Conservation (phyloP, 2,329 filamentous ascomycete species). For the Diaporthe longicolla region DNA sequence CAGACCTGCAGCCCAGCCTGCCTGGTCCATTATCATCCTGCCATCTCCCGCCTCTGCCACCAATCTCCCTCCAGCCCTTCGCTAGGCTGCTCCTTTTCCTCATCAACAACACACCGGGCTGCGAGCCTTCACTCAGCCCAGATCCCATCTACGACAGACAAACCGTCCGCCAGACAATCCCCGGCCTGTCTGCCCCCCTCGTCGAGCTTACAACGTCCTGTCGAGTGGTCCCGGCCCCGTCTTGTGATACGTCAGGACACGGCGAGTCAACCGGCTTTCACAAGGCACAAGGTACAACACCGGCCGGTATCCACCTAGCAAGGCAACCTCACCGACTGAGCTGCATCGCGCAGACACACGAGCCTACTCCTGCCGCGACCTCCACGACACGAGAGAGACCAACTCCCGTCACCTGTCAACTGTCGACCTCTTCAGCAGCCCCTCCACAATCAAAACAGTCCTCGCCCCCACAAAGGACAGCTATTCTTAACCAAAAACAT, state of each 20-base stretch:
- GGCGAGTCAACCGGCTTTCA: conserved; percentile 27
- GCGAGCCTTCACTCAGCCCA: conserved; percentile 11
- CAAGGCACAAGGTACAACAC: conserved; percentile 23
- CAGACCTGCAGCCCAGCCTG: conserved; percentile 33
- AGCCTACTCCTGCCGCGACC: conserved; percentile 32
- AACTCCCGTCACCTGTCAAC: conserved; percentile 11
- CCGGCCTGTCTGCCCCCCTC: neutral
- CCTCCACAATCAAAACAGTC: neutral
- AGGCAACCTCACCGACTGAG: conserved; percentile 36
- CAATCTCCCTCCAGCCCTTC: conserved; percentile 13
- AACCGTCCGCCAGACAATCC: neutral
- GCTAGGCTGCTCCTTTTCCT: conserved; percentile 30
- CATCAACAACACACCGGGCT: conserved; percentile 18
- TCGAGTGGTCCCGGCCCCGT: neutral
- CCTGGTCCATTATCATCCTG: conserved; percentile 6
- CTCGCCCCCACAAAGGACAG: conserved; percentile 25
- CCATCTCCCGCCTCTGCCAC: conserved; percentile 26
- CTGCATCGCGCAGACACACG: conserved; percentile 30
- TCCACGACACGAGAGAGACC: conserved; percentile 11
- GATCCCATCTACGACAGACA: neutral
- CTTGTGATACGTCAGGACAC: conserved; percentile 12
- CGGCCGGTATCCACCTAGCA: conserved; percentile 33
- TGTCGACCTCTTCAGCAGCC: neutral
- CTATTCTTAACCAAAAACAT: conserved; percentile 19
- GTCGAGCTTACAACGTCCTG: conserved; percentile 13